Base-by-base conservation (phyloP, 2,329 filamentous ascomycete species). In the Truncatella angustata region DNA sequence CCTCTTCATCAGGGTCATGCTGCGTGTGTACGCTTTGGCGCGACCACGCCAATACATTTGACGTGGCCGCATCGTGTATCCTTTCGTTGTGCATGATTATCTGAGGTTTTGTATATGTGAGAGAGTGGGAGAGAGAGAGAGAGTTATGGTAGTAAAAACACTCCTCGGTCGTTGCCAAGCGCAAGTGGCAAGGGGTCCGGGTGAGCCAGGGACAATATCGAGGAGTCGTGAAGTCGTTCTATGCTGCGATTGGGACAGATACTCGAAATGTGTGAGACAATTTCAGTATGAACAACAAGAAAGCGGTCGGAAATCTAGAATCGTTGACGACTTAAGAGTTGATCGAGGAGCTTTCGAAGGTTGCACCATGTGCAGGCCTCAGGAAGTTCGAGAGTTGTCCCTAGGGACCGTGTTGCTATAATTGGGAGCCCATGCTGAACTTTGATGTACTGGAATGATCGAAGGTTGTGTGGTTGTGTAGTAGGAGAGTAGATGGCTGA, bases 1-100 rank as follows among this genome's bases (percentile, higher is more conserved):
- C 69, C 52, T 96, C 91, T 54, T 83, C 80, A 57, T 80, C 75
- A 16, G 70, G 63, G 21, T 70, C 68, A 32, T 70, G 65, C 58
- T 73, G 70, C 62, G 73, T 68, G 45, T 72, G 73, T 55, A 71
- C 67, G 45, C 71, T 66, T 50, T 76, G 72, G 34, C 74, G 65
- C 40, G 70, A 71, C 73, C 75, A 77, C 50, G 70, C 71, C 62
- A 78, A 64, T 53, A 77, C 67, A 60, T 73, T 73, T 39, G 71
- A 71, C 56, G 69, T 70, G 54, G 67, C 65, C 49, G 61, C 64
- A 36, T 70, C 66, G 64, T 69, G 67, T 55, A 63, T 64, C 55
- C 57, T 59, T 55, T 71, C 65, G 60, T 70, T 63, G 58, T 68
- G 66, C 71, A 73, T 74, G 51, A 42, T 60, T 47, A 47, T n/a